Conservation (phyloP, 1,284 basidiomycete genomes). For the Meira nashicola region DNA sequence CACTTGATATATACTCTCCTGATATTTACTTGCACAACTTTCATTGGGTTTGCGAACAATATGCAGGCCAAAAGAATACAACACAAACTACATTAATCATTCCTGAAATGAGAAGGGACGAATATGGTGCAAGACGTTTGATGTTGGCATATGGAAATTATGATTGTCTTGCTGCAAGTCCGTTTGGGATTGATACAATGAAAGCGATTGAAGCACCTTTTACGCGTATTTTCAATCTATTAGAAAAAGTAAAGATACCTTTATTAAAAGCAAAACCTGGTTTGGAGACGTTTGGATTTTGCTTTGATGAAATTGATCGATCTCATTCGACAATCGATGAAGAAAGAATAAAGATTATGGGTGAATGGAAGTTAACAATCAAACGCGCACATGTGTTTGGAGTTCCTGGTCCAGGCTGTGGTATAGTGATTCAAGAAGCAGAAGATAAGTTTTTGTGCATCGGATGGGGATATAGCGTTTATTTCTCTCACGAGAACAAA, state of each 20-base stretch:
- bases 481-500: background rate
- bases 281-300: background rate
- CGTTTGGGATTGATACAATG: background rate
- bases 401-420: background rate
- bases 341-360: background rate
- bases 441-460: background rate
- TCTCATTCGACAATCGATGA: background rate
- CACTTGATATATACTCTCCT: background rate
- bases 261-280: background rate
- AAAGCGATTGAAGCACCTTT: background rate
- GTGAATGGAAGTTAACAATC: too few relatives aligned
- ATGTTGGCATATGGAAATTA: background rate
- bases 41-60: conserved; percentile 4
- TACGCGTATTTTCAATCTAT: background rate
- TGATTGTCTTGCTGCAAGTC: background rate
- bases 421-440: background rate
- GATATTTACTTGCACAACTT: conserved; percentile 12
- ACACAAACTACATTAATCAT: background rate
- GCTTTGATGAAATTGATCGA: background rate
- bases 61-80: background rate
- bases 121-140: background rate
- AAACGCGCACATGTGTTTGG: background rate
- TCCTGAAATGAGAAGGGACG: background rate
- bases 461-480: background rate
- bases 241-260: background rate